Evolutionary conservation across 2,329 filamentous ascomycete genomes (phyloP).

Genomic region (Akanthomyces uredinophilus): DNA sequence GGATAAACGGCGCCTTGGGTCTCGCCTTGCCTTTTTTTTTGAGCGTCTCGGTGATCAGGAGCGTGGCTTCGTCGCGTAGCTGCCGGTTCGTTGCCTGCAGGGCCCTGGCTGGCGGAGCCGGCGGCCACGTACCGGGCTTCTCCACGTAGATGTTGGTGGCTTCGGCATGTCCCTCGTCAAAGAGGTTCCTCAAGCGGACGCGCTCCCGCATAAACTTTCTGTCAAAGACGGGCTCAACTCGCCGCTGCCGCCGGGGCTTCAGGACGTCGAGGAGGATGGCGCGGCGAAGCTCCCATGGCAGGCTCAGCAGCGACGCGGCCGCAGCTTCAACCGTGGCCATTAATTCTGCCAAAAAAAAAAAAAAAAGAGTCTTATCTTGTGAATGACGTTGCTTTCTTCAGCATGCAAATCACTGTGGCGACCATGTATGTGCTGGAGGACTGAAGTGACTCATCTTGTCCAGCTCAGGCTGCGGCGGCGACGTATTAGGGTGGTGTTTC

Average conservation of each 20-base stretch:
- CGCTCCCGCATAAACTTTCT: not conserved
- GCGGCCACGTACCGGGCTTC: not conserved
- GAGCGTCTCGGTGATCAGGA: not conserved
- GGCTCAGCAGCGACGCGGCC: not conserved
- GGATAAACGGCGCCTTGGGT: not conserved
- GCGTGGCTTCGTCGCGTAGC: not conserved
- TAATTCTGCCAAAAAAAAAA: too few relatives aligned
- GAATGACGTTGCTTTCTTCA: too few relatives aligned
- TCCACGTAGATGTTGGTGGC: slow-evolving; percentile 9
- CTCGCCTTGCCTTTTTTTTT: not conserved
- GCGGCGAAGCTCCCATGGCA: slow-evolving; percentile 9
- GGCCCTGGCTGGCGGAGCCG: not conserved
- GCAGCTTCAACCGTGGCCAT: not conserved
- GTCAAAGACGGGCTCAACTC: not conserved
- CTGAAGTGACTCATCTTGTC: too few relatives aligned
- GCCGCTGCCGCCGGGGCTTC: not conserved
- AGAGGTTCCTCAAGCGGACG: slow-evolving; percentile 1
- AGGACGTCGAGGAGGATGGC: slow-evolving; percentile 5
- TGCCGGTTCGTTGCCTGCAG: not conserved
- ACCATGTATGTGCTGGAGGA: too few relatives aligned
- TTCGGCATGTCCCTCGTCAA: slow-evolving; percentile 1
- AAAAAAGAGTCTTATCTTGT: too few relatives aligned
- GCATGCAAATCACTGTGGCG: too few relatives aligned
- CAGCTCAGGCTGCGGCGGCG: too few relatives aligned
- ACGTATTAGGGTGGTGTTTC: too few relatives aligned